A percentile compares a stretch with the other conserved stretches of the same genome.
Conservation (phyloP, 1,284 basidiomycete genomes). For the Entoloma clypeatum region DNA sequence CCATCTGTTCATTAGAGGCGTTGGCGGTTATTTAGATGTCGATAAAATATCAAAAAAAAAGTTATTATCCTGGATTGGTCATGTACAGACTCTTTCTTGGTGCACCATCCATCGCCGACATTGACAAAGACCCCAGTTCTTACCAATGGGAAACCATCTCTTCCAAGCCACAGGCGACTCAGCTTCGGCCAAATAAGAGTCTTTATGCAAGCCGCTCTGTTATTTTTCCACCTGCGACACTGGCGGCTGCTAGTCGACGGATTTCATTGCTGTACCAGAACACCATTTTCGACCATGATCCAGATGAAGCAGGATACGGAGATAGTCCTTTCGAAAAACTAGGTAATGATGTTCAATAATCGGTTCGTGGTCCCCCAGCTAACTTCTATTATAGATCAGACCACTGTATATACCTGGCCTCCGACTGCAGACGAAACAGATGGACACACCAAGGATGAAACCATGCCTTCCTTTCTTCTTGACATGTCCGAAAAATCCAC, state of each 20-base stretch:
- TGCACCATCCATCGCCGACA: conserved; percentile 38
- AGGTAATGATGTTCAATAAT: neutral
- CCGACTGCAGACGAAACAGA: conserved; percentile 35
- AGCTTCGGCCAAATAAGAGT: neutral
- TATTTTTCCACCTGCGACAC: conserved; percentile 42
- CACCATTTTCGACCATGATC: conserved; percentile 52
- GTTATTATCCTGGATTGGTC: no score
- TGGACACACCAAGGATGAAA: conserved; percentile 11
- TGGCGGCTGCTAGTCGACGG: conserved; percentile 57
- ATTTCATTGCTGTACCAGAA: conserved; percentile 66
- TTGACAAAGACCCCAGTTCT: conserved; percentile 25
- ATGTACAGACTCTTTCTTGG: conserved; percentile 43
- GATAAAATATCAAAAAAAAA: no score
- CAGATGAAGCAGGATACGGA: conserved; percentile 27
- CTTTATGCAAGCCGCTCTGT: conserved; percentile 9
- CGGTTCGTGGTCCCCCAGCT: neutral
- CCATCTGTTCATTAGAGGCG: no score
- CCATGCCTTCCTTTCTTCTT: conserved; percentile 26
- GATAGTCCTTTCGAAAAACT: conserved; percentile 18
- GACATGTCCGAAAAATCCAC: conserved; percentile 18
- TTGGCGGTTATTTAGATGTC: no score
- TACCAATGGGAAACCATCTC: conserved; percentile 43
- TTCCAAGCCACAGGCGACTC: conserved; percentile 15
- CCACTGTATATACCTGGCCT: conserved; percentile 48
- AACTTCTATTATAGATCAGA: conserved; percentile 15